A percentile compares a stretch with the other conserved stretches of the same genome.
These are phyloP conservation scores for Boletus rufocinnamomeus DNA, from an alignment of 768 basidiomycete genomes.

Conservation along the genomic window DNA sequence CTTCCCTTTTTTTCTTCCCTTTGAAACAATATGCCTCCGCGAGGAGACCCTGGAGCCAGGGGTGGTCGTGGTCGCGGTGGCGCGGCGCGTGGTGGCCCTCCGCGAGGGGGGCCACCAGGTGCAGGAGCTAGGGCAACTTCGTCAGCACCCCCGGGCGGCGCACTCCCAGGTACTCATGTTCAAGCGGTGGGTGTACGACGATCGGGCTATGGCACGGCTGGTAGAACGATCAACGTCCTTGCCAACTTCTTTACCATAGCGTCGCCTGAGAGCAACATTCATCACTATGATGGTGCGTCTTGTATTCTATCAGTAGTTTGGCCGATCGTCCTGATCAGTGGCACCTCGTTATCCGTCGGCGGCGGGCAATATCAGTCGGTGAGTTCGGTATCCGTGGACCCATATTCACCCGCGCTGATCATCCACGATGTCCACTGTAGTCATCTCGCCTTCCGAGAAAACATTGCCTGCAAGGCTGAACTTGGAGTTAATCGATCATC, in stretches of 20 bases:
- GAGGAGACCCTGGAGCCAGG: conserved; percentile 27
- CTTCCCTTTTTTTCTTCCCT: conserved; percentile 3
- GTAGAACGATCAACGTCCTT: conserved; percentile 42
- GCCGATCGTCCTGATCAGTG: conserved; percentile 27
- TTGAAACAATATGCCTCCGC: conserved; percentile 42
- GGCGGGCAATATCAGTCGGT: conserved; percentile 23
- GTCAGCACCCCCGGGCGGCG: conserved; percentile 36
- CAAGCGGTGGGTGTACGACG: conserved; percentile 67
- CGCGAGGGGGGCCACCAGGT: conserved; percentile 31
- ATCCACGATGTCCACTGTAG: conserved; percentile 34
- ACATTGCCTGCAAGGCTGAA: conserved; percentile 66
- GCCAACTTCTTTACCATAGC: conserved; percentile 67
- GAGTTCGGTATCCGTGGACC: not conserved
- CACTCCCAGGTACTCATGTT: conserved; percentile 40
- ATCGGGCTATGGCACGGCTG: conserved; percentile 61
- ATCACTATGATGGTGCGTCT: conserved; percentile 79
- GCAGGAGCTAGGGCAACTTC: conserved; percentile 15
- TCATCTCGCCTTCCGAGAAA: conserved; percentile 70
- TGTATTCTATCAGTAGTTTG: conserved; percentile 18
- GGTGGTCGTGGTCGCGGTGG: conserved; percentile 32
- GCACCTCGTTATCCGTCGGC: not conserved
- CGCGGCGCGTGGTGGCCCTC: conserved; percentile 32
- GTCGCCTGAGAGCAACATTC: conserved; percentile 62
- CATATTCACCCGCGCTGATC: conserved; percentile 15
- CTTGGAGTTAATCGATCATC: conserved; percentile 62